Conservation (phyloP, 345 rosid species). For the Eucalyptus victrix region DNA sequence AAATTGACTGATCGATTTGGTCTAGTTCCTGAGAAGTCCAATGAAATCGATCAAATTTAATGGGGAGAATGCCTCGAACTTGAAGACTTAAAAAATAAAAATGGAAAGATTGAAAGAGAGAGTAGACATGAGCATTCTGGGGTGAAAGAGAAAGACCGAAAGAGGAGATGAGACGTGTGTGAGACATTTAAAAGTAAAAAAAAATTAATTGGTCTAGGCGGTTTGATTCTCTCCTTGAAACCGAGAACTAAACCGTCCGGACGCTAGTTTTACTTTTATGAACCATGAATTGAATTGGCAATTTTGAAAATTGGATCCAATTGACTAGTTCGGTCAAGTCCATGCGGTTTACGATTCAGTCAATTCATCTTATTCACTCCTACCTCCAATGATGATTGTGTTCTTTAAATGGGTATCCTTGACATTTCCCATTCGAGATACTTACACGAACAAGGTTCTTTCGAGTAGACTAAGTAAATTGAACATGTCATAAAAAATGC, state of each 20-base stretch:
- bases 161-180: not conserved
- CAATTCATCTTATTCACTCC: not conserved
- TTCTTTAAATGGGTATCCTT: not conserved
- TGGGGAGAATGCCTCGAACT: too few species aligned
- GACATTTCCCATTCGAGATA: not conserved
- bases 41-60: fast-evolving
- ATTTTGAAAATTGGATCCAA: too few species aligned
- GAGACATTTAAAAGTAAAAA: too few species aligned
- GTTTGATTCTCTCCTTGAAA: not conserved
- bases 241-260: fast-evolving
- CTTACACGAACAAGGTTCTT: not conserved
- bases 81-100: too few species aligned
- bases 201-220: too few species aligned
- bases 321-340: fast-evolving
- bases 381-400: not conserved
- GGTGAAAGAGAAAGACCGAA: fast-evolving
- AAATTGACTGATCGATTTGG: fast-evolving
- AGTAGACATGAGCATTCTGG: fast-evolving
- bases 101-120: fast-evolving
- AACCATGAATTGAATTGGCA: too few species aligned
- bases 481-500: not conserved
- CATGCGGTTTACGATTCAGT: fast-evolving
- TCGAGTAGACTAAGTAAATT: not conserved
- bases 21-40: fast-evolving
- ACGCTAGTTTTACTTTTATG: fast-evolving